Conservation (phyloP, 2,329 filamentous ascomycete genomes). For the Ophiosphaerella korrae region DNA sequence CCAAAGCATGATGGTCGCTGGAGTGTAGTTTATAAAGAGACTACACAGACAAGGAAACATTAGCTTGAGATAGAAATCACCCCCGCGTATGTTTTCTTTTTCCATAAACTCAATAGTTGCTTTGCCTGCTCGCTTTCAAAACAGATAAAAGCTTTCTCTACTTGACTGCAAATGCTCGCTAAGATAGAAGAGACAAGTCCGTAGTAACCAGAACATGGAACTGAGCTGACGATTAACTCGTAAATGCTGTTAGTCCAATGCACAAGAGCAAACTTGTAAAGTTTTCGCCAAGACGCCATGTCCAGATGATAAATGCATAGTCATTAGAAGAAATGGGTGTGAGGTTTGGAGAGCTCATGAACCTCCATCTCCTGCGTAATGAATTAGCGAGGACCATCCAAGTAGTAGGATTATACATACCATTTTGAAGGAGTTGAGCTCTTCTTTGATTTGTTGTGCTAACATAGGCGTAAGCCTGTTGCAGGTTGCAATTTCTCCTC, state of each 20-base stretch:
- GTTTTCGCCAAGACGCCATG: constrained; percentile 51
- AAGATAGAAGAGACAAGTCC: constrained; percentile 48
- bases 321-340: constrained; percentile 98
- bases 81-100: constrained; percentile 23
- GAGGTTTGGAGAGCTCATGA: constrained; percentile 97
- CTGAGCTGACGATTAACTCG: constrained; percentile 46
- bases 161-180: constrained; percentile 48
- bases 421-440: constrained; percentile 99
- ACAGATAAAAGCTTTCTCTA: constrained; percentile 35
- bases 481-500: constrained; percentile 95
- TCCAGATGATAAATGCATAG: constrained; percentile 49
- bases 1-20: constrained; percentile 4
- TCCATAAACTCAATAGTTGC: constrained; percentile 24
- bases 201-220: constrained; percentile 50
- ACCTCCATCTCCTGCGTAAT: constrained; percentile 94
- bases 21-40: constrained; percentile 22
- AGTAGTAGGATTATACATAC: constrained; percentile 56
- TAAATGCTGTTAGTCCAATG: constrained; percentile 48
- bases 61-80: constrained; percentile 27
- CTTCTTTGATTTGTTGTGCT: constrained; percentile 98
- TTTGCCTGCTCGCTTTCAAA: constrained; percentile 24
- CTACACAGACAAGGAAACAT: constrained; percentile 33
- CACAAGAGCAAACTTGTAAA: constrained; percentile 41
- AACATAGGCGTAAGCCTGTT: constrained; percentile 96
- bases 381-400: constrained; percentile 47